Conservation (phyloP, 2,329 filamentous ascomycete genomes). For the Penicillium psychrosexuale region DNA sequence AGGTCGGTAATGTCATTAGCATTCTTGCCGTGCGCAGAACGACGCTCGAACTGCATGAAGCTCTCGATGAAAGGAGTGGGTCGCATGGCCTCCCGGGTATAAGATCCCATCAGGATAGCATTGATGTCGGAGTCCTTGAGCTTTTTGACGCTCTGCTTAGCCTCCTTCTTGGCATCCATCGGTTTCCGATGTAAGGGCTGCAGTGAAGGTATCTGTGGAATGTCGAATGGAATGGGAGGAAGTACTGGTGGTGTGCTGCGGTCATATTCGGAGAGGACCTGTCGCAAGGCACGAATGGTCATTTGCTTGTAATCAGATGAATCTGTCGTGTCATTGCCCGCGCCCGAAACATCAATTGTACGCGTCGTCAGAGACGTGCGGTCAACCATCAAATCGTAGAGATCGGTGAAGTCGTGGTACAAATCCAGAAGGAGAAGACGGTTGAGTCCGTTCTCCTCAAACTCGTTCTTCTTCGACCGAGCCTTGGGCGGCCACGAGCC, state of each 20-base stretch:
- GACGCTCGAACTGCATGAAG: constrained; percentile 50
- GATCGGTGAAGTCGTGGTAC: constrained; percentile 77
- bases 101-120: constrained; percentile 72
- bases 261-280: constrained; percentile 83
- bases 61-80: constrained; percentile 48
- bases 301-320: constrained; percentile 54
- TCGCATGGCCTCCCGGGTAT: constrained; percentile 69
- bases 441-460: constrained; percentile 83
- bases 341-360: constrained; percentile 64
- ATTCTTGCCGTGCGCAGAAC: constrained; percentile 43
- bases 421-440: constrained; percentile 75
- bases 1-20: constrained; percentile 47
- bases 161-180: constrained; percentile 69
- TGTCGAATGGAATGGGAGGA: constrained; percentile 86
- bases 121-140: constrained; percentile 76
- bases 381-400: constrained; percentile 88
- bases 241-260: constrained; percentile 83
- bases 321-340: constrained; percentile 42
- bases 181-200: constrained; percentile 61
- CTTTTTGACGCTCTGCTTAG: constrained; percentile 66
- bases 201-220: constrained; percentile 72
- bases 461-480: constrained; percentile 84
- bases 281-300: constrained; percentile 67
- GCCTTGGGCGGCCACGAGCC: constrained; percentile 89
- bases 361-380: constrained; percentile 74